These are phyloP conservation scores for Plectosphaerella cucumerina DNA, from an alignment of 2,329 filamentous ascomycete genomes.

Conservation along the genomic window DNA sequence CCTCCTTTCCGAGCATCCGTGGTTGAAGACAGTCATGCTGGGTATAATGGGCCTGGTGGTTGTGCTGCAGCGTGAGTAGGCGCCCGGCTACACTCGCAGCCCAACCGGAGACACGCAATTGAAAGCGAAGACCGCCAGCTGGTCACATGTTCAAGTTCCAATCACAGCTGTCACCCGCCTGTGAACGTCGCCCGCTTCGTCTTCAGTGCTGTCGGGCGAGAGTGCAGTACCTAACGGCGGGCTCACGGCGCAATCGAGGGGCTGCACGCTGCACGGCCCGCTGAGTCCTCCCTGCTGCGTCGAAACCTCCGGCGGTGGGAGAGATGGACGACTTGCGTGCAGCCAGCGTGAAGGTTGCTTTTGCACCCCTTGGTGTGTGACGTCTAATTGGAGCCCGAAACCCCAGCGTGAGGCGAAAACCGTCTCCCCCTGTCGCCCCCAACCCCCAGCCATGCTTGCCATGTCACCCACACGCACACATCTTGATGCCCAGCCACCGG, in stretches of 20 bases:
- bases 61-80: conserved; percentile 81
- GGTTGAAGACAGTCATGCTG: conserved; percentile 93
- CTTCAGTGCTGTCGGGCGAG: too few relatives aligned
- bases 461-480: background rate
- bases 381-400: conserved; percentile 32
- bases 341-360: background rate
- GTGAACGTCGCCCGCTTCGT: too few relatives aligned
- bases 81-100: background rate
- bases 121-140: background rate
- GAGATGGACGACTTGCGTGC: background rate
- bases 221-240: too few relatives aligned
- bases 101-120: too few relatives aligned
- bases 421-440: too few relatives aligned
- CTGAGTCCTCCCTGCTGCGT: too few relatives aligned
- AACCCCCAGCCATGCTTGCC: too few relatives aligned
- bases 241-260: too few relatives aligned
- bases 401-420: too few relatives aligned
- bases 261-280: too few relatives aligned
- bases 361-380: background rate
- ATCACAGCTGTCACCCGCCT: background rate
- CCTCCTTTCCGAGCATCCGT: conserved; percentile 89
- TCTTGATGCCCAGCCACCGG: background rate
- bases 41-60: conserved; percentile 94
- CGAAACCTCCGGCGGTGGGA: background rate
- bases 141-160: background rate